Conservation (phyloP, 2,329 filamentous ascomycete species). For the Cadophora luteo-olivacea region DNA sequence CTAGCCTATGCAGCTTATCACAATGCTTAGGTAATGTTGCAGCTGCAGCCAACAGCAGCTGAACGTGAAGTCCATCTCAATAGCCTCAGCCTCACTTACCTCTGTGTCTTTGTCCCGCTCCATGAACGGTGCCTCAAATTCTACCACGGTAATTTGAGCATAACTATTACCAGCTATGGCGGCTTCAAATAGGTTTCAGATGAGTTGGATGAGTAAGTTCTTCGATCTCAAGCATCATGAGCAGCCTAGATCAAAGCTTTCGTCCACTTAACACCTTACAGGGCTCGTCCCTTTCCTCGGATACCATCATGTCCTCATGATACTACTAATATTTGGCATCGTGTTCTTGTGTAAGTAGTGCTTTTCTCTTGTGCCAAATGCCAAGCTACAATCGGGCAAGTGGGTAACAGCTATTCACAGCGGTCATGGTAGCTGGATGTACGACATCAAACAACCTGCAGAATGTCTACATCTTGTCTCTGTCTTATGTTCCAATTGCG, state of each 20-base stretch:
- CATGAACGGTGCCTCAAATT: too few relatives aligned
- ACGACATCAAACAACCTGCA: conserved; percentile 4
- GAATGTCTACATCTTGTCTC: not conserved
- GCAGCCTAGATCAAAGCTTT: not conserved
- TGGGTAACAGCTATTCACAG: not conserved
- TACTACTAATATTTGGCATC: not conserved
- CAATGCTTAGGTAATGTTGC: conserved; percentile 3
- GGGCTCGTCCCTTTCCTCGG: not conserved
- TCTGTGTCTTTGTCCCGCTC: not conserved
- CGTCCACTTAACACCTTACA: not conserved
- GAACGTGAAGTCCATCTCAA: not conserved
- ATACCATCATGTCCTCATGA: not conserved
- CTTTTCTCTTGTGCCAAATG: not conserved
- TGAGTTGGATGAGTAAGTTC: not conserved
- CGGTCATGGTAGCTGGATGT: conserved; percentile 5
- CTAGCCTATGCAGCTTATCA: not conserved
- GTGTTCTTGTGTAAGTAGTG: not conserved
- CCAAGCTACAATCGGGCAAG: not conserved
- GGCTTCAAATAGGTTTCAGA: not conserved
- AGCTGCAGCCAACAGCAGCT: not conserved
- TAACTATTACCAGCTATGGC: not conserved
- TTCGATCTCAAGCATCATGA: not conserved
- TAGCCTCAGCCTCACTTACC: not conserved
- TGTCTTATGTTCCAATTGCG: not conserved
- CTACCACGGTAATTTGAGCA: too few relatives aligned